Evolutionary conservation across 768 basidiomycete genomes (phyloP).

Genomic region (Fistulinella prunicolor): DNA sequence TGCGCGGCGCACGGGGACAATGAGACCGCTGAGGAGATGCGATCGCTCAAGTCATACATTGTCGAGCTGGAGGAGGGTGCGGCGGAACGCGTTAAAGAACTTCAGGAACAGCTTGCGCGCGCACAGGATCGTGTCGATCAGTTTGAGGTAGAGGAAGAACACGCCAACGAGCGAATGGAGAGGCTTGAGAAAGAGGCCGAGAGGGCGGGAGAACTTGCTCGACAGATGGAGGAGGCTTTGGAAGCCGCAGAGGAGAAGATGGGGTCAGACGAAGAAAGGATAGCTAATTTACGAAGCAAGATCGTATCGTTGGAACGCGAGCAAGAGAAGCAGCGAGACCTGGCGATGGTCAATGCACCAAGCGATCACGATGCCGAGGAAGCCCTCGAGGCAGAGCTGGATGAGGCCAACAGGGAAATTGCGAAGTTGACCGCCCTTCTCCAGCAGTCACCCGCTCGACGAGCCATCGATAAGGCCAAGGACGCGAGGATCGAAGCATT

Average conservation of each 20-base stretch:
- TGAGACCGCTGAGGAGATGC: constrained; percentile 32
- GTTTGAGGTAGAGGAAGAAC: constrained; percentile 44
- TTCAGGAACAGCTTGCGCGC: constrained; percentile 53
- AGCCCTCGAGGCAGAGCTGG: constrained; percentile 71
- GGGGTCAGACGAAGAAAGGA: constrained; percentile 53
- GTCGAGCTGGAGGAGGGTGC: constrained; percentile 60
- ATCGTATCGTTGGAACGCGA: constrained; percentile 58
- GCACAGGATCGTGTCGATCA: constrained; percentile 45
- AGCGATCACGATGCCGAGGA: constrained; percentile 55
- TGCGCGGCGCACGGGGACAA: constrained; percentile 25
- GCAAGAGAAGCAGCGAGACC: constrained; percentile 36
- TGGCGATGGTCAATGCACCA: constrained; percentile 17
- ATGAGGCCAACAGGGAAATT: constrained; percentile 73
- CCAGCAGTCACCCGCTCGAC: constrained; percentile 69
- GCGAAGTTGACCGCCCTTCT: constrained; percentile 64
- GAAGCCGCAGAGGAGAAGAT: constrained; percentile 74
- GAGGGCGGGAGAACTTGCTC: constrained; percentile 51
- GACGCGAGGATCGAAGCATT: constrained; percentile 74
- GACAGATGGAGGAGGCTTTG: constrained; percentile 74
- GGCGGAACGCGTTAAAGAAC: constrained; percentile 47
- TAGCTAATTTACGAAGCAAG: constrained; percentile 50
- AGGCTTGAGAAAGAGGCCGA: constrained; percentile 51
- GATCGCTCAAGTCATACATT: constrained; percentile 46
- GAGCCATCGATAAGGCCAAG: constrained; percentile 74
- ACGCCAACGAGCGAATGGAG: constrained; percentile 47